phyloP scores from a whole-genome alignment of 2,329 filamentous ascomycete genomes.

The Botrytis aclada region DNA sequence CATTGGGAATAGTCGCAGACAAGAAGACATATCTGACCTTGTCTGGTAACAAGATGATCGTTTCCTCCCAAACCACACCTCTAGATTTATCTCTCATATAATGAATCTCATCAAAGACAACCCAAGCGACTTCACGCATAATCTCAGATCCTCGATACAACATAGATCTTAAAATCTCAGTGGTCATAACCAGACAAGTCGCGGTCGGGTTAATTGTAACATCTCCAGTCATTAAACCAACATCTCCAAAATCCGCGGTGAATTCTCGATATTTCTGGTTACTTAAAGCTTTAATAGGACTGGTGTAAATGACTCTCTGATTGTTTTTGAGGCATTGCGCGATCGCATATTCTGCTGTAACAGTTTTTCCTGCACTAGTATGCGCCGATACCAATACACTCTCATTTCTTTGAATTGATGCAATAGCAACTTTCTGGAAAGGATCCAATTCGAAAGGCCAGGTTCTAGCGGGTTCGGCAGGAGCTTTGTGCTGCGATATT shows the following conservation, averaged over 20 bases:
- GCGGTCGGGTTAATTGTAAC: constrained; percentile 99
- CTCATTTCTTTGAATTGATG: constrained; percentile 93
- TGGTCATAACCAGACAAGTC: constrained; percentile 98
- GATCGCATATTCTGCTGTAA: constrained; percentile 97
- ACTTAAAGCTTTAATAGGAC: constrained; percentile 96
- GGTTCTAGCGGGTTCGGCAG: constrained; percentile 75
- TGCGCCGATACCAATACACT: constrained; percentile 96
- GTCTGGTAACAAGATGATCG: constrained; percentile 94
- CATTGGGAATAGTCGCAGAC: constrained; percentile 96
- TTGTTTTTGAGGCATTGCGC: constrained; percentile 96
- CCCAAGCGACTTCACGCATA: constrained; percentile 99
- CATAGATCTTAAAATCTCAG: constrained; percentile 98
- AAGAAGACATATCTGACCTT: constrained; percentile 99
- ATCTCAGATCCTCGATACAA: constrained; percentile 97
- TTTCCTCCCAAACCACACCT: constrained; percentile 99
- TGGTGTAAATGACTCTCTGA: constrained; percentile 98
- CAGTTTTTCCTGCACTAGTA: constrained; percentile 96
- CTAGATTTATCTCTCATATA: constrained; percentile 93
- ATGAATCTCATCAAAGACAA: constrained; percentile 97
- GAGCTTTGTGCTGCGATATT: constrained; percentile 92
- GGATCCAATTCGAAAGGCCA: constrained; percentile 94
- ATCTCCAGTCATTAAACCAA: constrained; percentile 97
- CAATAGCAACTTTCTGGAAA: constrained; percentile 92
- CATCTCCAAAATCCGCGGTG: constrained; percentile 90
- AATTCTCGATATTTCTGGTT: constrained; percentile 99